These are phyloP conservation scores for Xenoacremonium recifei DNA, from an alignment of 2,329 filamentous ascomycete species.

Conservation along the genomic window DNA sequence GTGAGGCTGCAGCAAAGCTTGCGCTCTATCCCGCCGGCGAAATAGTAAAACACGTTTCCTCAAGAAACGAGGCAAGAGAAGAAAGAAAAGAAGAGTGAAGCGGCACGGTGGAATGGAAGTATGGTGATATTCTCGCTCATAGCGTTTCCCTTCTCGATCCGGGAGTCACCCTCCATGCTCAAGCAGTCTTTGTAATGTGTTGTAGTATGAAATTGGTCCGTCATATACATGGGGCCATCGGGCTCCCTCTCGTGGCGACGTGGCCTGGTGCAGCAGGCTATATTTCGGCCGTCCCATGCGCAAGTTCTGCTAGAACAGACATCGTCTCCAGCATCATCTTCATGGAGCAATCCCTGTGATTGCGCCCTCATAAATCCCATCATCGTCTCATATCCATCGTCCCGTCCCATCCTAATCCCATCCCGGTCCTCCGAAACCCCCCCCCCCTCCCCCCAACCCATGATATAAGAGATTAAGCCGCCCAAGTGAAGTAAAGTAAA, in stretches of 20 bases:
- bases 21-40: neutral
- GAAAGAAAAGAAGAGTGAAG: neutral
- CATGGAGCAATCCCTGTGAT: constrained; percentile 9
- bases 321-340: constrained; percentile 8
- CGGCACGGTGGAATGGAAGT: neutral
- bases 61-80: neutral
- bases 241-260: constrained; percentile 4
- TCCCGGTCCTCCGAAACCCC: constrained; percentile 4
- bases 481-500: constrained; percentile 15
- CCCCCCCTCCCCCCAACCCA: constrained; percentile 8
- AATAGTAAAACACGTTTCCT: neutral
- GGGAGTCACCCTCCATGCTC: constrained; percentile 4
- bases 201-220: constrained; percentile 2
- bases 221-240: constrained; percentile 5
- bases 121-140: too few relatives aligned
- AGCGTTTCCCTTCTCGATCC: too few relatives aligned
- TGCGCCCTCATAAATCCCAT: constrained; percentile 13
- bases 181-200: constrained; percentile 7
- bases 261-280: constrained; percentile 2
- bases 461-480: constrained; percentile 16
- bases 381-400: constrained; percentile 16
- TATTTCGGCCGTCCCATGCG: constrained; percentile 7
- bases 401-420: constrained; percentile 10
- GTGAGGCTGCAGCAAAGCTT: neutral
- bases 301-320: neutral